Percentiles rank a stretch among this genome's conserved stretches.
Conservation (phyloP, 495 filamentous ascomycete species). For the Aspergillus sparsus region DNA sequence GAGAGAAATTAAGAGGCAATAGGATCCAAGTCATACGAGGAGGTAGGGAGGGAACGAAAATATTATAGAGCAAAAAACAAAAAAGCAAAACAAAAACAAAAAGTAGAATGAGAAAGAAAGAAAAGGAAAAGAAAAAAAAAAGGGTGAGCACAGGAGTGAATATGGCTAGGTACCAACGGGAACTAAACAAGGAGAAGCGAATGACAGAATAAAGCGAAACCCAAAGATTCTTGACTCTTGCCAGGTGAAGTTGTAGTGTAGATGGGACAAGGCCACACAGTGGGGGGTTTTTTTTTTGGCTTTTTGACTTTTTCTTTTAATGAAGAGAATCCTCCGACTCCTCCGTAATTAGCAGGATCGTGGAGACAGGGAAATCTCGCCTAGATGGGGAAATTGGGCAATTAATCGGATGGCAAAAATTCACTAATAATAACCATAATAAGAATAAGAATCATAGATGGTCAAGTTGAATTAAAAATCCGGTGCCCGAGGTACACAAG, state of each 20-base stretch:
- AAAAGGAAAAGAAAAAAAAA: slow-evolving; percentile 9
- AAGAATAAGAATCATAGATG: slow-evolving; percentile 1
- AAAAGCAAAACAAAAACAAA: slow-evolving; percentile 1
- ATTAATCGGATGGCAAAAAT: slow-evolving; percentile 4
- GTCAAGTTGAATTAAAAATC: slow-evolving; percentile 9
- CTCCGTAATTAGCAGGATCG: not conserved
- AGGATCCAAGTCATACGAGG: not conserved
- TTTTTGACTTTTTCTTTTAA: not conserved
- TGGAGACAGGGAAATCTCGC: not conserved
- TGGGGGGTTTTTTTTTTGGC: not conserved
- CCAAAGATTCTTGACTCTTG: not conserved
- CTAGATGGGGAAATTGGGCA: not conserved
- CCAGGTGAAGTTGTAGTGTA: slow-evolving; percentile 1
- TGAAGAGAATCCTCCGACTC: too few species aligned
- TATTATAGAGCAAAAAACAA: not conserved
- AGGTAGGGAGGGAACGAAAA: not conserved
- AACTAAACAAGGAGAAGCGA: slow-evolving; percentile 7
- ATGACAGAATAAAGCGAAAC: slow-evolving; percentile 11
- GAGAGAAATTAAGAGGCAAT: not conserved
- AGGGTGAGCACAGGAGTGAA: slow-evolving; percentile 6
- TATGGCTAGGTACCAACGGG: not conserved
- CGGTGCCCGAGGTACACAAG: slow-evolving; percentile 12
- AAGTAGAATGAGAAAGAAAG: slow-evolving; percentile 1
- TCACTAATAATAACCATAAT: slow-evolving; percentile 3
- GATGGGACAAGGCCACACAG: not conserved